These are phyloP conservation scores for Purpureocillium lavendulum DNA, from an alignment of 2,329 filamentous ascomycete genomes.

Conservation along the genomic window DNA sequence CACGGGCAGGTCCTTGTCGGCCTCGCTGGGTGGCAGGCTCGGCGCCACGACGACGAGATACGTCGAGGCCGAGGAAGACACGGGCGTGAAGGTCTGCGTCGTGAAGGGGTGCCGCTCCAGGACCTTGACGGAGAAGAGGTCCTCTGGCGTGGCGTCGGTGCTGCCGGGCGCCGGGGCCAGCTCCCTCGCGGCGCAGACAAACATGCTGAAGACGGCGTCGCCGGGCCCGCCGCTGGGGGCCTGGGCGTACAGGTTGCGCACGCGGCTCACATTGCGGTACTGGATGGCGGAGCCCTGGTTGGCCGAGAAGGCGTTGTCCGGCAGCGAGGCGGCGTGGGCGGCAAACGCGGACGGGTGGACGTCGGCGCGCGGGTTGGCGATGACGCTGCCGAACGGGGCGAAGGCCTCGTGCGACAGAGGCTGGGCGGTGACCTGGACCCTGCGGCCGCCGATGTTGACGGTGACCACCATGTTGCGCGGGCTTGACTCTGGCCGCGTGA, in stretches of 20 bases:
- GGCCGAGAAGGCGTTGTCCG: slow-evolving; percentile 46
- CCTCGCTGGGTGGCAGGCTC: slow-evolving; percentile 41
- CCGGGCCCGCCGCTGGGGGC: slow-evolving; percentile 52
- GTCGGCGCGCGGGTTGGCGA: slow-evolving; percentile 61
- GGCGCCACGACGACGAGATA: slow-evolving; percentile 91
- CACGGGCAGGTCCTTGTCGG: slow-evolving; percentile 16
- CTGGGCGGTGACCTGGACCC: slow-evolving; percentile 41
- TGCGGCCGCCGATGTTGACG: slow-evolving; percentile 13
- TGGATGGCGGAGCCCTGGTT: slow-evolving; percentile 90
- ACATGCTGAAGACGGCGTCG: slow-evolving; percentile 64
- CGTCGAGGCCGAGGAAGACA: slow-evolving; percentile 42
- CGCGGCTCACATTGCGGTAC: slow-evolving; percentile 69
- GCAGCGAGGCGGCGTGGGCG: slow-evolving; percentile 25
- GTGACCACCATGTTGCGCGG: slow-evolving; percentile 17
- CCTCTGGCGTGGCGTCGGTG: slow-evolving; percentile 8
- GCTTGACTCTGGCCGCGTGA: no score
- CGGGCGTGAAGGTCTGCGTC: slow-evolving; percentile 83
- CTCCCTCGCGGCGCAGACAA: slow-evolving; percentile 55
- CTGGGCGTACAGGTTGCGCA: slow-evolving; percentile 62
- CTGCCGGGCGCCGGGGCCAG: slow-evolving; percentile 10
- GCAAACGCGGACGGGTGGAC: slow-evolving; percentile 40
- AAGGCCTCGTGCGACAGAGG: slow-evolving; percentile 65
- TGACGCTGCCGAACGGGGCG: slow-evolving; percentile 72
- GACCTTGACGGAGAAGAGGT: slow-evolving; percentile 53
- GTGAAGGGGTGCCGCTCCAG: slow-evolving; percentile 92